phyloP scores from a whole-genome alignment of 768 basidiomycete species.

The Rhodotorula babjevae region DNA sequence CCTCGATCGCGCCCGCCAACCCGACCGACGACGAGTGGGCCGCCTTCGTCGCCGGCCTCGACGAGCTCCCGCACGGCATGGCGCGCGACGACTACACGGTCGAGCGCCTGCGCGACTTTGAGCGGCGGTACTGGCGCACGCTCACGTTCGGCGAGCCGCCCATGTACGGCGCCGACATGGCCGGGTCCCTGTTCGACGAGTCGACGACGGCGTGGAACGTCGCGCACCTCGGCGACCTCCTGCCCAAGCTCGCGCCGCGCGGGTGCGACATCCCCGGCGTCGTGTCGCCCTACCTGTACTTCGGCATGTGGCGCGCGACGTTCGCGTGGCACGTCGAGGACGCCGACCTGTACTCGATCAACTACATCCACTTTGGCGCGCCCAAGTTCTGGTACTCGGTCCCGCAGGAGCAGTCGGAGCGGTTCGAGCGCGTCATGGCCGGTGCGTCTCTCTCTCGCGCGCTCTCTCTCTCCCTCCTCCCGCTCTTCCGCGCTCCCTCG shows the following conservation, averaged over 20 bases:
- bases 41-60: conserved; percentile 34
- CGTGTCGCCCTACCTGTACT: conserved; percentile 94
- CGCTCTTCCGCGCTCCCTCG: background rate
- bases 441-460: conserved; percentile 52
- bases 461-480: background rate
- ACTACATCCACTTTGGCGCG: conserved; percentile 97
- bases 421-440: conserved; percentile 85
- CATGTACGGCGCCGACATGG: conserved; percentile 96
- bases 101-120: conserved; percentile 80
- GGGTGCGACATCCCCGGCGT: conserved; percentile 80
- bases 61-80: conserved; percentile 39
- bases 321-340: conserved; percentile 99
- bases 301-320: conserved; percentile 98
- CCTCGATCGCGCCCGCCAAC: conserved; percentile 19
- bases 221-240: conserved; percentile 77
- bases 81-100: conserved; percentile 71
- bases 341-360: conserved; percentile 98
- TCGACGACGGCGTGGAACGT: conserved; percentile 86
- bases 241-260: conserved; percentile 71
- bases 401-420: conserved; percentile 73
- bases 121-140: conserved; percentile 87
- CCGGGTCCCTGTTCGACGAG: conserved; percentile 64
- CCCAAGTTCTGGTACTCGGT: conserved; percentile 94
- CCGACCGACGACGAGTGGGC: conserved; percentile 40
- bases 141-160: conserved; percentile 81